Base-by-base conservation (phyloP, 768 basidiomycete genomes). In the Rhodotorula graminis region DNA sequence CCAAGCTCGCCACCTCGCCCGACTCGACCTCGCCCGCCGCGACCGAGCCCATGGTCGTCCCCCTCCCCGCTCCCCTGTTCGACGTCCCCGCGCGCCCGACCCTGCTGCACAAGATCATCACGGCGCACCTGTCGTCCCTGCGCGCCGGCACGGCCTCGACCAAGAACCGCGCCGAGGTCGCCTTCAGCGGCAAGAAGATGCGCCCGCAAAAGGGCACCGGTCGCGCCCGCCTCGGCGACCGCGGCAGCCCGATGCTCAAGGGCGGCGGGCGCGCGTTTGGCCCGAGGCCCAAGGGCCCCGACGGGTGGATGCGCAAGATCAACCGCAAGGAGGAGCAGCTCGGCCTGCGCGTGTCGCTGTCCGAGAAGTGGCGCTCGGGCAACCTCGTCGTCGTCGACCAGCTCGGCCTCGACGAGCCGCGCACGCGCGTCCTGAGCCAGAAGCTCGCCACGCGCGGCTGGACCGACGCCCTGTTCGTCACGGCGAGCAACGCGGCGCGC, bases 261-360 rank as follows among this genome's bases (percentile, higher is more conserved):
- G 95, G 95, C 47, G 96, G 96, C 82, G 96, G 95, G 76, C 86
- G 90, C 53, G 92, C 92, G 12, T 93, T 93, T 72, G 93, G 93
- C 44, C 92, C 92, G 1, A 89, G 91, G 79, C 91, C 93, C 6
- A 79, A 78, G 57, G 74, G 72, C 1, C 75, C 75, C 8, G 87
- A 93, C 61, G 91, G 96, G 80, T 97, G 94, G 81, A 88, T 90
- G 77, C 93, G 92, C 29, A 89, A 91, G 74, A 85, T 99, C 50
- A 90, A 91, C n/a, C 86, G 91, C 74, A 97, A 97, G 82, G 90
- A 96, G 76, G 85, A 92, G 55, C 84, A 91, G 77, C 90, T 97
- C 88, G 95, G 94, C 18, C 88, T 97, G 87, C 86, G 91, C 31
- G 89, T 93, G 63, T 93, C 92, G 5, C 81, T 98, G 58, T 92